These are phyloP conservation scores for Fraxinus paxiana DNA, from an alignment of 305 asterid genomes.

Conservation along the genomic window DNA sequence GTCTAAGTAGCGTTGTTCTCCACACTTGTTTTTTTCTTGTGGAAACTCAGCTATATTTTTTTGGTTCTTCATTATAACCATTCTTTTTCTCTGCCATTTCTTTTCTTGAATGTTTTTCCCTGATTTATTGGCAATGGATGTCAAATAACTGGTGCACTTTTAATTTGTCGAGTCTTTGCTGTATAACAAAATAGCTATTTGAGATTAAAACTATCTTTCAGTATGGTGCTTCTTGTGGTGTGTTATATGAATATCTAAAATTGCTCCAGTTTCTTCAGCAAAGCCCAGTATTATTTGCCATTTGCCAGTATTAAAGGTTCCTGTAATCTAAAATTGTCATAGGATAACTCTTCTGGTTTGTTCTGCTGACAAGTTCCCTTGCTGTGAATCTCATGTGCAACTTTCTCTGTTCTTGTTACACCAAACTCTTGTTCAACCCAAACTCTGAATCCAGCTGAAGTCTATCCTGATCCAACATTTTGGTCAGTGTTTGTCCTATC, in stretches of 20 bases:
- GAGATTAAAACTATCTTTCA: neutral
- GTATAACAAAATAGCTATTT: slow-evolving; percentile 12
- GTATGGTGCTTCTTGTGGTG: neutral
- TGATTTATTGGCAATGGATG: slow-evolving; percentile 2
- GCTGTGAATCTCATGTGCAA: neutral
- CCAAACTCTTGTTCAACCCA: slow-evolving; percentile 3
- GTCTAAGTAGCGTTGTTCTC: slow-evolving; percentile 7
- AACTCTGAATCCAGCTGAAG: slow-evolving; percentile 6
- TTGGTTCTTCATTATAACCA: slow-evolving; percentile 15
- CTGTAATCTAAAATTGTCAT: slow-evolving; percentile 18
- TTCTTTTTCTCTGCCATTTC: slow-evolving; percentile 9
- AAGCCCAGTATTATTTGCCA: neutral
- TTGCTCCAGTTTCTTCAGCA: slow-evolving; percentile 8
- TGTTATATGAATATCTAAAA: slow-evolving; percentile 1
- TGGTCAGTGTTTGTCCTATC: slow-evolving; percentile 15
- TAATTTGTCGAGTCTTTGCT: slow-evolving; percentile 4
- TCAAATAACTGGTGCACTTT: neutral
- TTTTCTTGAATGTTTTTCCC: slow-evolving; percentile 6
- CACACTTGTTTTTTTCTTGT: slow-evolving; percentile 9
- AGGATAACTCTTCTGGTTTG: slow-evolving; percentile 4
- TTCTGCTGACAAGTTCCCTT: neutral
- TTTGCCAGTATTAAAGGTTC: neutral
- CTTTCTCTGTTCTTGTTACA: slow-evolving; percentile 1
- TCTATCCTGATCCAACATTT: slow-evolving; percentile 12
- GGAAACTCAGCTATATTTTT: slow-evolving; percentile 13